Conservation (phyloP, 805 yeast species). For the Teunomyces pallodes region DNA sequence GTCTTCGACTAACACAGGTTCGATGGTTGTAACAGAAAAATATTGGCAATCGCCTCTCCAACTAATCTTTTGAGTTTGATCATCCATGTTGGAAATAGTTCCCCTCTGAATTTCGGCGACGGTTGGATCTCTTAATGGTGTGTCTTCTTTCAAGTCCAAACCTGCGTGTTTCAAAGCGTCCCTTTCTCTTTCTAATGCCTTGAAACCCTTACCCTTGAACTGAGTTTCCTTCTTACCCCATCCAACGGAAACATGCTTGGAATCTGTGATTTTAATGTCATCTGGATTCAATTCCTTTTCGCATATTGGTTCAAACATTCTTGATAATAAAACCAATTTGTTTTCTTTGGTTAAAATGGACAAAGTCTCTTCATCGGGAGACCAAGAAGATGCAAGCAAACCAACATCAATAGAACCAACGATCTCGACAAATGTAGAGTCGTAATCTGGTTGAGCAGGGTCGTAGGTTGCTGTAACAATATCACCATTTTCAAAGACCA, state of each 20-base stretch:
- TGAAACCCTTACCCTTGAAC: constrained; percentile 90
- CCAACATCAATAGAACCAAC: constrained; percentile 85
- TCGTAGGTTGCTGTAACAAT: constrained; percentile 66
- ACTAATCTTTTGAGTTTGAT: constrained; percentile 49
- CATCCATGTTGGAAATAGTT: constrained; percentile 54
- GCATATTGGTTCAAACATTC: constrained; percentile 74
- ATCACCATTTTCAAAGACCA: constrained; percentile 75
- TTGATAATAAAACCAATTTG: constrained; percentile 64
- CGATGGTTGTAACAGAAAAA: constrained; percentile 67
- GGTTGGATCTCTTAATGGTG: constrained; percentile 80
- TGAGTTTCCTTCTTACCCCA: constrained; percentile 99
- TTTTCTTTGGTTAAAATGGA: constrained; percentile 62
- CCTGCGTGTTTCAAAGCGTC: constrained; percentile 63
- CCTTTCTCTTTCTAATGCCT: constrained; percentile 58
- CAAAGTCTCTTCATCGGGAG: constrained; percentile 86
- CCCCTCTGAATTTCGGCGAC: constrained; percentile 75
- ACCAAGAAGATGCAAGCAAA: constrained; percentile 74
- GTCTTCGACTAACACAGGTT: constrained; percentile 44
- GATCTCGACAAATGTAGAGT: constrained; percentile 62
- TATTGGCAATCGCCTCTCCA: constrained; percentile 97
- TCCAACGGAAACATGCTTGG: constrained; percentile 91
- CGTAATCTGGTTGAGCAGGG: constrained; percentile 42
- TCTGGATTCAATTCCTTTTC: constrained; percentile 57
- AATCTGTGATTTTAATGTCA: constrained; percentile 58
- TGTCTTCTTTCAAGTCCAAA: constrained; percentile 57